These are phyloP conservation scores for Diaporthe sp. DNA, from an alignment of 2,329 filamentous ascomycete species.

Conservation along the genomic window DNA sequence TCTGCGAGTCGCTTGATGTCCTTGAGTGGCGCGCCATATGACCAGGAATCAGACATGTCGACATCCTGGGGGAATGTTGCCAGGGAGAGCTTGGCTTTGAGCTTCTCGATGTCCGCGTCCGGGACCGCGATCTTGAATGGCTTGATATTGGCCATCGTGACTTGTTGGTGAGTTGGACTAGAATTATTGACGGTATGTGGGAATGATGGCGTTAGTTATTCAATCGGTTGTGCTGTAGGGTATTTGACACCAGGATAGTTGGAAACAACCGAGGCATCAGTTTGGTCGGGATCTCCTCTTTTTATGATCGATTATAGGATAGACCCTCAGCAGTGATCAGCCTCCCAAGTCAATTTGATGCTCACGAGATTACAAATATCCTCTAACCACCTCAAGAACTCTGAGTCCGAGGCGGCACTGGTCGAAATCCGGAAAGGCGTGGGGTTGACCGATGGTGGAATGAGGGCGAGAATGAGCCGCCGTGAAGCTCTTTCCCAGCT, in stretches of 20 bases:
- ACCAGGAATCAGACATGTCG: slow-evolving; percentile 59
- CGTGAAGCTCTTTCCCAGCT: neutral
- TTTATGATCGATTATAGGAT: neutral
- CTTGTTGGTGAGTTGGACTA: accelerated
- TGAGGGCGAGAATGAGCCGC: neutral
- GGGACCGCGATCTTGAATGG: slow-evolving; percentile 54
- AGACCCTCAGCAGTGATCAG: neutral
- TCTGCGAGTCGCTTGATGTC: slow-evolving; percentile 71
- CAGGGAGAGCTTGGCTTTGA: slow-evolving; percentile 38
- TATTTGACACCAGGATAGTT: no score
- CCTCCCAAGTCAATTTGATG: neutral
- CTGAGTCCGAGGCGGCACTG: neutral
- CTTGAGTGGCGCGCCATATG: slow-evolving; percentile 70
- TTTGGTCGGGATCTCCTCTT: neutral
- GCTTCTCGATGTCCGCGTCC: slow-evolving; percentile 48
- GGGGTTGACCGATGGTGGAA: neutral
- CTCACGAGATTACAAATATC: slow-evolving; percentile 9
- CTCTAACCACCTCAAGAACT: neutral
- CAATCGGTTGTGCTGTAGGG: no score
- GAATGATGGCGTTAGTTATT: neutral
- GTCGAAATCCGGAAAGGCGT: slow-evolving; percentile 6
- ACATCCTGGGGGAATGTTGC: slow-evolving; percentile 67
- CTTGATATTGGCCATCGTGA: slow-evolving; percentile 45
- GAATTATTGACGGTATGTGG: neutral
- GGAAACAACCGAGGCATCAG: neutral